Evolutionary conservation across 2,329 filamentous ascomycete species (phyloP), one percentile per base, ranked within the genome.

Genomic region (Exophiala calicioides): DNA sequence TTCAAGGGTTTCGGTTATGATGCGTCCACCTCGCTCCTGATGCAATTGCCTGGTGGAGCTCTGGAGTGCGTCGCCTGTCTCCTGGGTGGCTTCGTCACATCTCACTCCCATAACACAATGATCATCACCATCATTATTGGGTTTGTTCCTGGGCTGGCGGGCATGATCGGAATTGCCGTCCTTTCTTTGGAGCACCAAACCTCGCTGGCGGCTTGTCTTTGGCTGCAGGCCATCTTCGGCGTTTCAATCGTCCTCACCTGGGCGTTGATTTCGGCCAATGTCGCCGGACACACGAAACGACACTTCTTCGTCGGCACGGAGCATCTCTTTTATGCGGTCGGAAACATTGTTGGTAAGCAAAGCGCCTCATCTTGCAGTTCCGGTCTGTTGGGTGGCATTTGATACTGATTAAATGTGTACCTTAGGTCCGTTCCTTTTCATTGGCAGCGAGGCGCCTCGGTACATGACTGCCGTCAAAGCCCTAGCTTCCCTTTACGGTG

Each of bases 141-240:
- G 27, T 59, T 56, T 35, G 42, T 65, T 4, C 59, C 64, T 21
- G 61, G 62, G 5, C 60, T 77, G 9, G 73, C 62, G 1, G 74
- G 74, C 0, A 64, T 78, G 0, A 61, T 77, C 1, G 75, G 75
- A 2, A 75, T 78, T 46, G 64, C 72, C 1, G 68, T 73, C 19
- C 76, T 74, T 7, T 55, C 61, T 6, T 59, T 75, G 1, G 59
- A 68, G 1, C 65, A 76, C 33, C 68, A 69, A 45, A 66, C 73
- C 62, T 69, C 68, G 2, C 65, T 78, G 2, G 72, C 75, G 0
- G 74, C 65, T 8, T 77, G 74, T 53, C 73, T 72, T 5, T 78
- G 75, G 75, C 58, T 78, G 8, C 72, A 76, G 49, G 72, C 71
- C 24, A 63, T 75, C 3, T 47, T 77, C 31, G 75, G 75, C 3